phyloP scores from a whole-genome alignment of 176 grass and related monocot species.

The Eragrostis curvula region DNA sequence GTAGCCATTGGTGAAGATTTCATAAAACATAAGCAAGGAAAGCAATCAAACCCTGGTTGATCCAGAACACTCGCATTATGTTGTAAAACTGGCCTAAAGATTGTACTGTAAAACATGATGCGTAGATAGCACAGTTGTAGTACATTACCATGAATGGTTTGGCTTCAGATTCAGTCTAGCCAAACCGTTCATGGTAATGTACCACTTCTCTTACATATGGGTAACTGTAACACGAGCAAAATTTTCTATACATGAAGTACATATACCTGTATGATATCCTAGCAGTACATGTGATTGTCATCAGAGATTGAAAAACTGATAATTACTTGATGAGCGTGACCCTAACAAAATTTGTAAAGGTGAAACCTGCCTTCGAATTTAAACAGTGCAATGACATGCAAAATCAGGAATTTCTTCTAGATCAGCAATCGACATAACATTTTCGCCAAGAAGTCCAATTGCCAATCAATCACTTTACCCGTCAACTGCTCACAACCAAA shows the following conservation, averaged over 20 bases:
- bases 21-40: neutral
- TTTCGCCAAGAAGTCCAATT: neutral
- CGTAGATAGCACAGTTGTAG: neutral
- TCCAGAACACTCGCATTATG: no score
- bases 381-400: neutral
- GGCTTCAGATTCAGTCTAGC: no score
- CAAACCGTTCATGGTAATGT: neutral
- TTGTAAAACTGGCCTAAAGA: neutral
- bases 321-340: neutral
- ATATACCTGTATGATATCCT: neutral
- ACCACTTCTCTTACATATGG: neutral
- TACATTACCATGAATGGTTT: no score
- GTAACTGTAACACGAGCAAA: neutral
- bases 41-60: neutral
- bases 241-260: conserved; percentile 27
- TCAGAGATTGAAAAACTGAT: neutral
- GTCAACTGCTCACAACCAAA: conserved; percentile 8
- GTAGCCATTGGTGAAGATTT: neutral
- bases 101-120: neutral
- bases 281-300: neutral
- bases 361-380: neutral
- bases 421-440: neutral
- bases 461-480: conserved; percentile 13
- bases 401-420: conserved; percentile 17
- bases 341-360: neutral